Evolutionary conservation across 2,329 filamentous ascomycete genomes (phyloP), one percentile per base, ranked within the genome.

Genomic region (Calonectria hawksworthii): DNA sequence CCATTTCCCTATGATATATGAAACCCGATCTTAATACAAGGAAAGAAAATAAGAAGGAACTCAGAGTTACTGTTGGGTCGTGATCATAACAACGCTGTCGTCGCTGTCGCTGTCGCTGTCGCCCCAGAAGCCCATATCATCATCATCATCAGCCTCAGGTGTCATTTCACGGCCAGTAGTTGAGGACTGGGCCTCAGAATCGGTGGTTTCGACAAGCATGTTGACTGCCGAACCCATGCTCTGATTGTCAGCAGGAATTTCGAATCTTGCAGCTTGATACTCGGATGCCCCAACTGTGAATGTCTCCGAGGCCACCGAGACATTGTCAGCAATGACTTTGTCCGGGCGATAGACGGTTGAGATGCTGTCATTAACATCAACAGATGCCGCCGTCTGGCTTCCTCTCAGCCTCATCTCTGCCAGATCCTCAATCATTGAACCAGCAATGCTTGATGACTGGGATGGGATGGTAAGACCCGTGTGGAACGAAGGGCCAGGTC

Each of bases 401-500:
- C 83, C 82, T 51, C 77, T 80, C 21, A 88, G 71, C 10, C 76
- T 80, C 64, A 88, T 76, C 3, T 77, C 78, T 4, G 79, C 80
- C 70, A 88, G 69, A 3, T 82, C 85, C 10, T 84, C 84, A 10
- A 85, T 75, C 50, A 87, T 80, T 5, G 85, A 86, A 5, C 82
- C 83, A 14, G 82, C 80, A 4, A 81, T 61, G 32, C 85, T 86
- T 0, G 86, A 84, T 3, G 83, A 70, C 2, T 76, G 77, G 2
- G 85, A 85, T 7, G 84, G 79, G 0, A 86, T 76, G 2, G 87
- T 88, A 6, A 78, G 75, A 0, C 87, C 88, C 0, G 88, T 89
- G 76, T 88, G 87, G 75, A 86, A 89, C 4, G 82, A 83, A 5
- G 88, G 88, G 0, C 88, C 88, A 1, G 88, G 88, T 0, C 87